Percentiles rank a stretch among this genome's conserved stretches.
phyloP scores from a whole-genome alignment of 257 asterid species.

The Capsicum rhomboideum region DNA sequence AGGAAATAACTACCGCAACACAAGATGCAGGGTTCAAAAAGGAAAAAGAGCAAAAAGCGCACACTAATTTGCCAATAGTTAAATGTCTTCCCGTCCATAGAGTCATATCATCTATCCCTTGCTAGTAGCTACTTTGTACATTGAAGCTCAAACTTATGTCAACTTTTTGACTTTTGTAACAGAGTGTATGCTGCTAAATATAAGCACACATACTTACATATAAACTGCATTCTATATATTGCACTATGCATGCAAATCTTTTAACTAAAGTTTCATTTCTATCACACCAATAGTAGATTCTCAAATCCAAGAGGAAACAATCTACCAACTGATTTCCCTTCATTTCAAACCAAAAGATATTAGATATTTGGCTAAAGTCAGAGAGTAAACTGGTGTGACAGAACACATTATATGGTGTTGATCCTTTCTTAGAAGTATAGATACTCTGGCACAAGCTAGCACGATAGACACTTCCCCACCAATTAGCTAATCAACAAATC shows the following conservation, averaged over 20 bases:
- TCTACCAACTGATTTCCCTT: not conserved
- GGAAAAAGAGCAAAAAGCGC: too few species aligned
- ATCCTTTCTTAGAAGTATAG: not conserved
- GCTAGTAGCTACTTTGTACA: not conserved
- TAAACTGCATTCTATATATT: not conserved
- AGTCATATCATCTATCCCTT: not conserved
- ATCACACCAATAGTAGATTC: not conserved
- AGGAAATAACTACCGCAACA: too few species aligned
- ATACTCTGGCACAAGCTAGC: not conserved
- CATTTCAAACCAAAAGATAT: not conserved
- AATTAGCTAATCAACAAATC: not conserved
- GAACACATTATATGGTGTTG: not conserved
- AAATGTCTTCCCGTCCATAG: not conserved
- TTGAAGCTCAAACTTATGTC: not conserved
- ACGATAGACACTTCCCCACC: not conserved
- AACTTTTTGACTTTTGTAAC: not conserved
- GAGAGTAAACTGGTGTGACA: not conserved
- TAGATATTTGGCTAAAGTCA: not conserved
- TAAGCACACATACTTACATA: not conserved
- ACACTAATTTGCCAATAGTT: too few species aligned
- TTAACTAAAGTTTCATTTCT: not conserved
- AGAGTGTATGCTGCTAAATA: not conserved
- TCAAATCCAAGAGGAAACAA: not conserved
- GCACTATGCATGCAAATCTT: not conserved
- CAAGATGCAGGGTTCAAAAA: too few species aligned